Evolutionary conservation across 208 protist genomes (phyloP).

Genomic region (Trypanosoma grayi): DNA sequence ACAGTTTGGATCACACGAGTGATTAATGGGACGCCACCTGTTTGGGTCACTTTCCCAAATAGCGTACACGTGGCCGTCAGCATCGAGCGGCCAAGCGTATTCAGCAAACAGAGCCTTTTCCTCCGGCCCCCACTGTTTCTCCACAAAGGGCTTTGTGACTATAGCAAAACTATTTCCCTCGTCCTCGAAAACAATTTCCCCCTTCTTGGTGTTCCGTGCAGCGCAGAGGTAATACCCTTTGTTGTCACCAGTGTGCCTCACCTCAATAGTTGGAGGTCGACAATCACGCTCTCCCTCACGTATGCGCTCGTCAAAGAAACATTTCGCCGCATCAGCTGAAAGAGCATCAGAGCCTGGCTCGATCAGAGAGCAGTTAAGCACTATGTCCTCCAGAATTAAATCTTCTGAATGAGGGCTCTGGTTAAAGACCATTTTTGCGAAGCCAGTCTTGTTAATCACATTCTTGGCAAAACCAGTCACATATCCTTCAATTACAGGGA

Average conservation of each 20-base stretch:
- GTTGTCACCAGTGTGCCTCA: conserved; percentile 13
- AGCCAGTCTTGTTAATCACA: conserved; percentile 33
- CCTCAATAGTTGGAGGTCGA: conserved; percentile 6
- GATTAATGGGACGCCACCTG: conserved; percentile 85
- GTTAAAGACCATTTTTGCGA: conserved; percentile 25
- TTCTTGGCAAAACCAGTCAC: conserved; percentile 25
- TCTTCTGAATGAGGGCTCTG: conserved; percentile 2
- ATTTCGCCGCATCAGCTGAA: not conserved
- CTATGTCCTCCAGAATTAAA: conserved; percentile 16
- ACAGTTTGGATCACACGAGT: conserved; percentile 86
- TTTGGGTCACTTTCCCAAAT: conserved; percentile 79
- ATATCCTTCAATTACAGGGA: conserved; percentile 16
- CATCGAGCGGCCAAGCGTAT: conserved; percentile 88
- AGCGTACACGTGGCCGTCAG: conserved; percentile 80
- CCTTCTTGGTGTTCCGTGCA: conserved; percentile 35
- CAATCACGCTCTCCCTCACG: not conserved
- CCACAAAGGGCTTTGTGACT: conserved; percentile 67
- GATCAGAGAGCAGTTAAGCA: conserved; percentile 20
- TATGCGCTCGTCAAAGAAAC: conserved; percentile 20
- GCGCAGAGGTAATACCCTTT: conserved; percentile 72
- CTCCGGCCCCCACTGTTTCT: conserved; percentile 44
- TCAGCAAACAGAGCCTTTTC: conserved; percentile 65
- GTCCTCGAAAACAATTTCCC: conserved; percentile 74
- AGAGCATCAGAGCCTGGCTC: conserved; percentile 3
- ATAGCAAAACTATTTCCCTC: conserved; percentile 72